A percentile compares a stretch with the other conserved stretches of the same genome.
Evolutionary conservation across 75 land plant species (phyloP).

Genomic region (Isoetes taiwanensis): DNA sequence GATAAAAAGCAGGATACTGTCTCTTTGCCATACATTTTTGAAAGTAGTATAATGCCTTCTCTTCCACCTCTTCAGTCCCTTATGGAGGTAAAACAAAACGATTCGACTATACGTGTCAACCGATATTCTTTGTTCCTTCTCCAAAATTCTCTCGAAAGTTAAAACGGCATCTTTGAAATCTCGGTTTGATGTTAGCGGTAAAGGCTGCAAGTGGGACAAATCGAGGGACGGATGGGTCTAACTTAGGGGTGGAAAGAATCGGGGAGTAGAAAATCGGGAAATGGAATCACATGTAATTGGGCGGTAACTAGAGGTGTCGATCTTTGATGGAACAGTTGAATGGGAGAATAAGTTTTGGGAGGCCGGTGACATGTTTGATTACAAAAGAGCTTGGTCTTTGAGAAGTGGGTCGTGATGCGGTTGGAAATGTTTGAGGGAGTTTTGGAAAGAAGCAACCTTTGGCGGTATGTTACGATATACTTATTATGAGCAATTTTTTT

Average conservation of each 20-base stretch:
- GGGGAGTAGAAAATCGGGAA: constrained; percentile 64
- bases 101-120: no score
- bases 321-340: constrained; percentile 52
- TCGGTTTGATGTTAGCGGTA: no score
- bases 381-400: constrained; percentile 96
- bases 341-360: constrained; percentile 99
- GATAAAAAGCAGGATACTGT: constrained; percentile 1
- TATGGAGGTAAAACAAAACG: constrained; percentile 34
- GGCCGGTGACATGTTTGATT: constrained; percentile 71
- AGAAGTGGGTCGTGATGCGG: constrained; percentile 88
- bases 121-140: no score
- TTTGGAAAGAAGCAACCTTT: constrained; percentile 93
- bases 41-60: constrained; percentile 31
- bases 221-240: constrained; percentile 86
- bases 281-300: constrained; percentile 84
- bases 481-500: no score
- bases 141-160: no score
- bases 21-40: constrained; percentile 18
- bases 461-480: no score
- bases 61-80: constrained; percentile 90
- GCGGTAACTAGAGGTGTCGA: constrained; percentile 68
- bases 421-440: constrained; percentile 94
- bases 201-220: constrained; percentile 30
- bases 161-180: no score
- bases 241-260: constrained; percentile 97